A percentile compares a stretch with the other conserved stretches of the same genome.
Conservation (phyloP, 139 green algal species). For the Chlamydomonas asymmetrica region DNA sequence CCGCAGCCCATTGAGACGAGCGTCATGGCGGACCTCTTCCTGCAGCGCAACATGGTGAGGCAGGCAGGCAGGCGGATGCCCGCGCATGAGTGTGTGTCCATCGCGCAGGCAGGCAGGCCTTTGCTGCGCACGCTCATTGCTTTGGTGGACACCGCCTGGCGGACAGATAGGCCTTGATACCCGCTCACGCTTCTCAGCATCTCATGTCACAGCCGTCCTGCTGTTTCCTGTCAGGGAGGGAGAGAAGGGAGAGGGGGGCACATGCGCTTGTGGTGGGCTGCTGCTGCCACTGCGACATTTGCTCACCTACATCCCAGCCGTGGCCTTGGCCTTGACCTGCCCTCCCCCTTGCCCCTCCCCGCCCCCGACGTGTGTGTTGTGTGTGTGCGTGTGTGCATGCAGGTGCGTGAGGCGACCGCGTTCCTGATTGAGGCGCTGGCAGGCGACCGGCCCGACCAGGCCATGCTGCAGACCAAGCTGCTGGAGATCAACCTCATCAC, state of each 20-base stretch:
- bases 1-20: constrained; percentile 83
- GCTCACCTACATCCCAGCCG: background rate
- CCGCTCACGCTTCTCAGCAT: too few relatives aligned
- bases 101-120: too few relatives aligned
- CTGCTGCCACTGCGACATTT: background rate
- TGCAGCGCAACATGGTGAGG: constrained; percentile 86
- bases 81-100: too few relatives aligned
- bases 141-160: too few relatives aligned
- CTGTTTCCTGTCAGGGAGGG: too few relatives aligned
- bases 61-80: too few relatives aligned
- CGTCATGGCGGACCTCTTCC: constrained; percentile 96
- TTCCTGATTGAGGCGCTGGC: constrained; percentile 97
- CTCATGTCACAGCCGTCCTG: too few relatives aligned
- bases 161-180: too few relatives aligned
- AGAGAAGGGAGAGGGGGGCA: constrained; percentile 10
- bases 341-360: background rate
- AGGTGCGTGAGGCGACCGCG: constrained; percentile 91
- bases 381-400: too few relatives aligned
- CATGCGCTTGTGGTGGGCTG: background rate
- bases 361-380: too few relatives aligned
- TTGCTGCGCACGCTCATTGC: too few relatives aligned
- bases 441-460: constrained; percentile 88
- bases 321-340: background rate
- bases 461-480: constrained; percentile 81
- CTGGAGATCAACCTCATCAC: constrained; percentile 99